A percentile compares a stretch with the other conserved stretches of the same genome.
phyloP scores from a whole-genome alignment of 140 eudicot species.

The Oenanthe javanica region DNA sequence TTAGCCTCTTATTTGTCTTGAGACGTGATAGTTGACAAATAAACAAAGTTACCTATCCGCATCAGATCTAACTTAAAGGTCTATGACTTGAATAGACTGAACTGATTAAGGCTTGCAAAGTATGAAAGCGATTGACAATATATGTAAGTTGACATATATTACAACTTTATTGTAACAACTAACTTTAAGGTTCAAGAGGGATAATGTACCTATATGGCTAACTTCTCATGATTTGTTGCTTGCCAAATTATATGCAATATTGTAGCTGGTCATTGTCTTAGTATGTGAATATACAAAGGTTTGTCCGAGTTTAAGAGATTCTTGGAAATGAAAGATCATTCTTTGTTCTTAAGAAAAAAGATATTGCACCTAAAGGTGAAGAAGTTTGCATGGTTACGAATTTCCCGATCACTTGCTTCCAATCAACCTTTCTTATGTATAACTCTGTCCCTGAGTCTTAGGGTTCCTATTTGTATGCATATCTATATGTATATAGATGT shows the following conservation, averaged over 20 bases:
- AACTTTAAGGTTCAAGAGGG: not conserved
- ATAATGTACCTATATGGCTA: not conserved
- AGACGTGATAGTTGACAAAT: slow-evolving; percentile 3
- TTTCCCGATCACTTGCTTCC: too few species aligned
- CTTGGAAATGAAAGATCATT: too few species aligned
- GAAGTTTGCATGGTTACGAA: too few species aligned
- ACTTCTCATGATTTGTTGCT: not conserved
- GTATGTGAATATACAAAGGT: too few species aligned
- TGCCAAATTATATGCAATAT: not conserved
- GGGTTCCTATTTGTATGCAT: too few species aligned
- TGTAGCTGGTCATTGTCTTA: too few species aligned
- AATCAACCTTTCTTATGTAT: too few species aligned
- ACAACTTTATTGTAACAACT: not conserved
- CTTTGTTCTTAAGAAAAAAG: too few species aligned
- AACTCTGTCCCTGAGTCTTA: too few species aligned
- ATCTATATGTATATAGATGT: too few species aligned
- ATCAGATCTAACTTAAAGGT: not conserved
- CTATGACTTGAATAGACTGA: not conserved
- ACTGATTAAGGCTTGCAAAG: not conserved
- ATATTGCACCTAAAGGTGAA: too few species aligned
- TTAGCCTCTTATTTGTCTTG: not conserved
- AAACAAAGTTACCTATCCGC: not conserved
- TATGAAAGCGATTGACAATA: not conserved
- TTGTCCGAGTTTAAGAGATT: too few species aligned
- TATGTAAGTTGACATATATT: not conserved